Evolutionary conservation across 495 filamentous ascomycete species (phyloP).

Genomic region (Penicillium pulvis): DNA sequence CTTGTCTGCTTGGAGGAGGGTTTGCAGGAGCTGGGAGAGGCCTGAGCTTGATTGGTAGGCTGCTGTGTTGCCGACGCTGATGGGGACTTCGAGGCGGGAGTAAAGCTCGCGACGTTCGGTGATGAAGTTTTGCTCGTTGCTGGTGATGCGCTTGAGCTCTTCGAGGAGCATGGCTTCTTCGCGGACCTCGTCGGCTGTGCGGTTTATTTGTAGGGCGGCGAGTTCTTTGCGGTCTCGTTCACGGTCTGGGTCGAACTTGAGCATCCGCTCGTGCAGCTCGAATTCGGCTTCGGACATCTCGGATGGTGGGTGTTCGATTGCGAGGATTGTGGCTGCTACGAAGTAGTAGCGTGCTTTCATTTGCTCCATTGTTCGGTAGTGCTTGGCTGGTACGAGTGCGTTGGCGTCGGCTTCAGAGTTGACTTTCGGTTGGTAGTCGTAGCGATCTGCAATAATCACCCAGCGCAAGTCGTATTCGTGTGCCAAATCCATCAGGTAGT

Average conservation of each 20-base stretch:
- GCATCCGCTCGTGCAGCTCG: constrained; percentile 76
- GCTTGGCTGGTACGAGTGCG: constrained; percentile 44
- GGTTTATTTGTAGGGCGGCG: constrained; percentile 72
- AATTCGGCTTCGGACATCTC: constrained; percentile 86
- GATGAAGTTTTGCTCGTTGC: constrained; percentile 76
- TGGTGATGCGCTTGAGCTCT: constrained; percentile 87
- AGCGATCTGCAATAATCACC: constrained; percentile 90
- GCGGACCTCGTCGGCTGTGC: constrained; percentile 81
- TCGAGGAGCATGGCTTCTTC: constrained; percentile 88
- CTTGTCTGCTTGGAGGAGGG: constrained; percentile 77
- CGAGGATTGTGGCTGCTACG: constrained; percentile 81
- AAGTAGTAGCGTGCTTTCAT: constrained; percentile 90
- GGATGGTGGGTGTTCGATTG: constrained; percentile 75
- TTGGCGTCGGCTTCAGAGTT: constrained; percentile 41
- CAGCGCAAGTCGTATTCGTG: constrained; percentile 83
- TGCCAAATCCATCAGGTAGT: constrained; percentile 77
- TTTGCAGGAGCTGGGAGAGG: constrained; percentile 75
- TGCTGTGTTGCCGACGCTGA: constrained; percentile 64
- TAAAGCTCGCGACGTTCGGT: constrained; percentile 91
- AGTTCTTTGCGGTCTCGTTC: constrained; percentile 82
- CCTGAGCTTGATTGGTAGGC: constrained; percentile 78
- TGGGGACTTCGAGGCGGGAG: constrained; percentile 76
- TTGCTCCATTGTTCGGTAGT: constrained; percentile 75
- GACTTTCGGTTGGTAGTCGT: constrained; percentile 66
- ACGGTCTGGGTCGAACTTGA: constrained; percentile 76